Evolutionary conservation across 177 flowering plant genomes (phyloP).

Genomic region (Vitis hybrid): DNA sequence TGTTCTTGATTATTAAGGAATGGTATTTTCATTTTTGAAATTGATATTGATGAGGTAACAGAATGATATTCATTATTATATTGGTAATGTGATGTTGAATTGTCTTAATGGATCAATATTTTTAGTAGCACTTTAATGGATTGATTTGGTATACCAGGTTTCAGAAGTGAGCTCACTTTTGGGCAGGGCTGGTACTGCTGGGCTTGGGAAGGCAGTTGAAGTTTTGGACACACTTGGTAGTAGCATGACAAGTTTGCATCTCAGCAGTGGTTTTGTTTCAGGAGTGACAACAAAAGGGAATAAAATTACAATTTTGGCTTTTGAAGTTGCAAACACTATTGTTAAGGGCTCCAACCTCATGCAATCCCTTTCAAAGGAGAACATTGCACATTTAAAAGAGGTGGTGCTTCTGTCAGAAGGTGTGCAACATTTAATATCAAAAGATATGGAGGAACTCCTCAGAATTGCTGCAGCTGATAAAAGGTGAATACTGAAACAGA

Average conservation of each 20-base stretch:
- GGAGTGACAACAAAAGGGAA: conserved; percentile 76
- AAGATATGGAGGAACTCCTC: conserved; percentile 73
- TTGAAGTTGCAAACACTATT: conserved; percentile 94
- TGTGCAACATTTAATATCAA: conserved; percentile 71
- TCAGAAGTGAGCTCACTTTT: conserved; percentile 79
- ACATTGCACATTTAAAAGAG: conserved; percentile 71
- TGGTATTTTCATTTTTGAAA: background rate
- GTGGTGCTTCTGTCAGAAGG: conserved; percentile 84
- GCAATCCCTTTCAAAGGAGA: conserved; percentile 86
- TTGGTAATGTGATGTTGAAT: background rate
- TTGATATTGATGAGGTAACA: background rate
- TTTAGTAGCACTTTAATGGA: background rate
- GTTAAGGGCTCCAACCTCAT: conserved; percentile 88
- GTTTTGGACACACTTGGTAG: conserved; percentile 96
- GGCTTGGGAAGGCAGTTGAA: conserved; percentile 87
- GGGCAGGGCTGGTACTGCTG: conserved; percentile 86
- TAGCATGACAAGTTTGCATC: conserved; percentile 81
- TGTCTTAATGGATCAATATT: background rate
- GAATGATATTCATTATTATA: background rate
- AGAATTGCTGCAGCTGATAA: conserved; percentile 90
- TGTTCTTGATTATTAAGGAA: background rate
- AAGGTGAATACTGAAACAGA: conserved; percentile 47
- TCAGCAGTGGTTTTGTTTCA: conserved; percentile 70
- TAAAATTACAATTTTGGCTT: conserved; percentile 78
- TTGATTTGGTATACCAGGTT: conserved; percentile 40